phyloP scores from a whole-genome alignment of 176 grass and related monocot species.

The Panicum miliaceum region DNA sequence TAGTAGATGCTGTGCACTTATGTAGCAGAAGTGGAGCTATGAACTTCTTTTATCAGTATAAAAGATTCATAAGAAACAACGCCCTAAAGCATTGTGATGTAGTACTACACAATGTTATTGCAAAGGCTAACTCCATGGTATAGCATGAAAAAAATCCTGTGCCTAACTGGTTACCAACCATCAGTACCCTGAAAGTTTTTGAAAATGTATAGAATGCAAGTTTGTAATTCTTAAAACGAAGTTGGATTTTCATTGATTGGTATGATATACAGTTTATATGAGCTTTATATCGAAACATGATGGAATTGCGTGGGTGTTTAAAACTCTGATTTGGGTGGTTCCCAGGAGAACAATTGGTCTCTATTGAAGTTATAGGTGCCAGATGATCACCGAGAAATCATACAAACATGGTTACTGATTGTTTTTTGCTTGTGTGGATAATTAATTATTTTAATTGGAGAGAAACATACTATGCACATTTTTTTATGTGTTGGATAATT shows the following conservation, averaged over 20 bases:
- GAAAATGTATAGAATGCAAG: not conserved
- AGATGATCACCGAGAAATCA: not conserved
- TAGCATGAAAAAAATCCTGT: not conserved
- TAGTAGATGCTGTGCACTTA: not conserved
- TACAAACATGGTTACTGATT: not conserved
- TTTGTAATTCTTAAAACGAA: not conserved
- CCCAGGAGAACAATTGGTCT: not conserved
- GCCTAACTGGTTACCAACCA: too few relatives aligned
- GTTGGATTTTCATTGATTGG: not conserved
- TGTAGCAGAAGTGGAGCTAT: not conserved
- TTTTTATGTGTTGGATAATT: too few relatives aligned
- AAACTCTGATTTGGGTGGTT: not conserved
- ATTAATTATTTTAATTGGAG: not conserved
- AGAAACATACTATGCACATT: not conserved
- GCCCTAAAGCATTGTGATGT: not conserved
- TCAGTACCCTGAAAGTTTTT: not conserved
- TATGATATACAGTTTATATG: too few relatives aligned
- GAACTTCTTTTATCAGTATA: not conserved
- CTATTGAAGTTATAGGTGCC: not conserved
- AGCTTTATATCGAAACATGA: not conserved
- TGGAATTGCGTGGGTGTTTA: not conserved
- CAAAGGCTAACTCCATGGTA: not conserved
- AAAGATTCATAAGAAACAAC: conserved; percentile 9
- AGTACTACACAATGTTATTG: not conserved
- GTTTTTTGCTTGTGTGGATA: not conserved